Evolutionary conservation across 1,284 basidiomycete species (phyloP), one percentile per base, ranked within the genome.

Genomic region (Cutaneotrichosporon cavernicola): DNA sequence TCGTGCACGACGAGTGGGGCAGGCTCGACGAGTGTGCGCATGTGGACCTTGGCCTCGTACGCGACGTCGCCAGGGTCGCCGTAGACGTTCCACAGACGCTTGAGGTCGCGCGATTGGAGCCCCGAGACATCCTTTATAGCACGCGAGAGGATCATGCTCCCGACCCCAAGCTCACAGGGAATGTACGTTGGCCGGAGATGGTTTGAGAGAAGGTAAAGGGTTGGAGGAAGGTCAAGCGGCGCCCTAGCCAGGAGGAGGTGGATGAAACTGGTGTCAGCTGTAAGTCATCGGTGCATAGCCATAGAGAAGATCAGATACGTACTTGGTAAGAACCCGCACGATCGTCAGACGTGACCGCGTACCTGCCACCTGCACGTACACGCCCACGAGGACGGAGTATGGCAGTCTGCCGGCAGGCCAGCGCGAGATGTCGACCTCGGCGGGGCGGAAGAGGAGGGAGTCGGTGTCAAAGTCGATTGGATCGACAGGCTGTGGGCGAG

Each of bases 121-220:
- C 92, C 92, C 3, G 91, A 93, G 22, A 92, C 87, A 66, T 91
- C 86, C 74, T 89, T 89, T 52, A 96, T 87, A 5, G 90, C 89
- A 68, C 88, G 89, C 7, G 88, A 88, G 62, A 96, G 86, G 62
- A 91, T 85, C 56, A 90, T 89, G 11, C 85, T 83, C 2, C 91
- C 91, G 38, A 92, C 82, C 31, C 90, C 90, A 30, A 92, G 84
- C 75, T 93, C 91, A 62, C 89, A 80, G 11, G 88, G 82, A 47
- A 85, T 82, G 80, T 91, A 92, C 0, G 89, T 85, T 18, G 93
- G 92, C 0, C 88, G 86, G 40, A 97, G 85, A 40, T 90, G 87
- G 78, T 95, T 97, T 31, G 91, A 92, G 47, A 95, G 83, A 31
- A 97, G 86, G 79, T 96, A 97, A n/a, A 96, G 82, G n/a, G 90